Base-by-base conservation (phyloP, 306 rosid species). In the Crotalaria pallida region DNA sequence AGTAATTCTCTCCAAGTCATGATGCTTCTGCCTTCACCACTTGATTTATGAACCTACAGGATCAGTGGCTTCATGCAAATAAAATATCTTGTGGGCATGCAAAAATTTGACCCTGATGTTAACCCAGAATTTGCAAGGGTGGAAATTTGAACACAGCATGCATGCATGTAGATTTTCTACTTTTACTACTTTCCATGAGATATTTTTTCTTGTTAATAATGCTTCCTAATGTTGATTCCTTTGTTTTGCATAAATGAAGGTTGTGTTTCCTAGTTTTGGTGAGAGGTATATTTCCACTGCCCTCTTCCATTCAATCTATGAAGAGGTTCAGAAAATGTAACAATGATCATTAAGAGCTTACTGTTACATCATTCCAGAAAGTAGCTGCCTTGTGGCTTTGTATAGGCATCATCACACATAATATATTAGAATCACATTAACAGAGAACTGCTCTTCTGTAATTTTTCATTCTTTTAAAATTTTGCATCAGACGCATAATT, bases 211-310 rank as follows among this genome's bases (percentile, higher is more conserved):
- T 7, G 16, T 50, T 60, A 27, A 12, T 29, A 24, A 65, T 18
- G 58, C 65, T 78, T 65, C 56, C 22, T 19, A 31, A 67, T 74
- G 69, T 58, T 50, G 71, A 36, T 72, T 41, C 51, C 12, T 48
- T 5, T 21, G 53, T 68, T 24, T 76, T 69, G 16, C 60, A 22
- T 34, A 52, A 48, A 71, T 57, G 19, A 64, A 93, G 97, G 98
- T 93, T 78, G 66, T 90, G 19, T 93, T 93, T 76, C 97, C 98
- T 17, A 93, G 97, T 81, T 90, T 87, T 60, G 97, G 98, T 31
- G 98, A 93, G 86, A 84, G 98, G 80, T 93, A 90, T 50, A 77
- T 93, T 79, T 73, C 90, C 23, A 81, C 97, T 61, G 76, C 84
- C 51, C 97, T 93, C 81, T 93, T 93, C 78, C 75, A 80, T 48